Conservation (phyloP, 768 basidiomycete genomes). For the Tylopilus felleus region DNA sequence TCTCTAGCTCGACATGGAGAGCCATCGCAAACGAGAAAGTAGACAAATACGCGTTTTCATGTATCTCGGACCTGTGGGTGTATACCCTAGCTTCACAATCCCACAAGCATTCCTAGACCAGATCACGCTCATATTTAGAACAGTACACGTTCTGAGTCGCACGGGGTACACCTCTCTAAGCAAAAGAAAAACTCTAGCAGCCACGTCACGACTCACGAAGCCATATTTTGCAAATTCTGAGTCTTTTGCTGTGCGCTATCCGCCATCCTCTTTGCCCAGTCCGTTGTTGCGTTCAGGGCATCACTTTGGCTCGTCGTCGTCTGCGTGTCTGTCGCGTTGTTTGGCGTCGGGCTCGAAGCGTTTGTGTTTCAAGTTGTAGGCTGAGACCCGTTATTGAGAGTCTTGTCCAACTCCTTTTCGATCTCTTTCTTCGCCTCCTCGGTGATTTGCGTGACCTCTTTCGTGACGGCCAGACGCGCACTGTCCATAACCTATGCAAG, state of each 20-base stretch:
- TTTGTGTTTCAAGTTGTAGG: background rate
- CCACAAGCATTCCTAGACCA: no score
- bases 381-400: background rate
- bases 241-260: conserved; percentile 11
- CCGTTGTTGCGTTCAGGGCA: conserved; percentile 3
- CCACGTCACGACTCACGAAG: background rate
- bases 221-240: background rate
- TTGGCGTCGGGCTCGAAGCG: background rate
- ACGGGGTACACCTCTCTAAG: background rate
- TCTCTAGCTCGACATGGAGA: no score
- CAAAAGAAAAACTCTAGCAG: background rate
- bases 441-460: conserved; percentile 6
- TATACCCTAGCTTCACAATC: no score
- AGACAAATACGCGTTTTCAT: no score
- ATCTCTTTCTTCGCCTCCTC: conserved; percentile 8
- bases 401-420: background rate
- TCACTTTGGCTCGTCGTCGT: background rate
- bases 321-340: background rate
- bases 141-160: no score
- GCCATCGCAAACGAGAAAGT: no score
- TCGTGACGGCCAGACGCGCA: conserved; percentile 5
- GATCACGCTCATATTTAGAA: no score
- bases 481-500: background rate
- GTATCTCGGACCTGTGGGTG: no score
- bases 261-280: conserved; percentile 17